Evolutionary conservation across 257 asterid genomes (phyloP).

Genomic region (Verbena officinalis): DNA sequence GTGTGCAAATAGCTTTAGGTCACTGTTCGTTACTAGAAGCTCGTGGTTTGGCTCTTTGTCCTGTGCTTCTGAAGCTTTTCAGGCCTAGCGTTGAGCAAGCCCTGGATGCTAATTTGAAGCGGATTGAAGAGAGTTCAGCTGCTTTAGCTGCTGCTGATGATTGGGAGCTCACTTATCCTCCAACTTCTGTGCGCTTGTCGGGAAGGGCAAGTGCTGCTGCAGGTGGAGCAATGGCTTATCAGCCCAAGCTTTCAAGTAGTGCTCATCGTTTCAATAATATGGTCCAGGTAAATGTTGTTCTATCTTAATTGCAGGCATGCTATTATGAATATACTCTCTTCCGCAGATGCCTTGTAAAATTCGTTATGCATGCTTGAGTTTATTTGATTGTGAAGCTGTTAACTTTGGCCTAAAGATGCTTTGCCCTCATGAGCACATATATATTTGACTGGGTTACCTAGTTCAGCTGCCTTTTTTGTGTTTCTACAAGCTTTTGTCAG

Average conservation of each 20-base stretch:
- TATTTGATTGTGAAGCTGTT: constrained; percentile 22
- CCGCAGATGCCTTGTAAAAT: constrained; percentile 17
- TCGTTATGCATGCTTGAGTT: constrained; percentile 20
- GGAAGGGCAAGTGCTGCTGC: constrained; percentile 60
- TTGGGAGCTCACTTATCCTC: constrained; percentile 92
- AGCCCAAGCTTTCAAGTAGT: constrained; percentile 90
- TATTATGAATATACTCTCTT: constrained; percentile 9
- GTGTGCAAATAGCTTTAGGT: constrained; percentile 97
- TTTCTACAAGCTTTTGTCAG: constrained; percentile 10
- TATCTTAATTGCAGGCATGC: constrained; percentile 14
- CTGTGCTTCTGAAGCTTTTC: constrained; percentile 86
- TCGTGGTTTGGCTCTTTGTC: constrained; percentile 96
- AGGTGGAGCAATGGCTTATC: constrained; percentile 50
- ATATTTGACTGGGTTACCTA: background rate
- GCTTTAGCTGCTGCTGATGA: constrained; percentile 99
- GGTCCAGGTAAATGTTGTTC: constrained; percentile 79
- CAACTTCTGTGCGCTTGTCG: constrained; percentile 61
- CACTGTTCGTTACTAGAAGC: constrained; percentile 93
- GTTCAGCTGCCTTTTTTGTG: constrained; percentile 14
- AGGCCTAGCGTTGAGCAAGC: constrained; percentile 99
- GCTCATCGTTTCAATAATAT: constrained; percentile 93
- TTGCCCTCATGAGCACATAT: constrained; percentile 22
- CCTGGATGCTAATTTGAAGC: constrained; percentile 90
- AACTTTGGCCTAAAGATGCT: constrained; percentile 12
- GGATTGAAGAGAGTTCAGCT: constrained; percentile 96